These are phyloP conservation scores for Yamadazyma ubonensis DNA, from an alignment of 805 yeast genomes.

Conservation along the genomic window DNA sequence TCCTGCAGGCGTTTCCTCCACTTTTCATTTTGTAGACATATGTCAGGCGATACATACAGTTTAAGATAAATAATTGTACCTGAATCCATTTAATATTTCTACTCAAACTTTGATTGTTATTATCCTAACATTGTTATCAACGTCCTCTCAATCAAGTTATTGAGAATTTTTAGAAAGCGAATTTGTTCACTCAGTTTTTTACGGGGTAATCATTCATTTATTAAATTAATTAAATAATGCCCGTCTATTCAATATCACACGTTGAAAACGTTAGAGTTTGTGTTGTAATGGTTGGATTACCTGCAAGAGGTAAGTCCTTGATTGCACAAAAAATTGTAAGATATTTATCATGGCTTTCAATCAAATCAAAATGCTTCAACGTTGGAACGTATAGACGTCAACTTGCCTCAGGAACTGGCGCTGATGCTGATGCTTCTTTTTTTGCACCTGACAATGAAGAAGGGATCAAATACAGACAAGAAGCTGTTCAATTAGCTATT, in stretches of 20 bases:
- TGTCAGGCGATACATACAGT: neutral
- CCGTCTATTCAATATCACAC: constrained; percentile 56
- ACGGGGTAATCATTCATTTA: constrained; percentile 1
- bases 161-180: too few relatives aligned
- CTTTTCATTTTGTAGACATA: neutral
- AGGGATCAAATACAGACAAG: constrained; percentile 60
- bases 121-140: too few relatives aligned
- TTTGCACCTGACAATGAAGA: constrained; percentile 67
- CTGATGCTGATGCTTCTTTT: constrained; percentile 67
- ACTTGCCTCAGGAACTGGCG: constrained; percentile 45
- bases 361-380: constrained; percentile 82
- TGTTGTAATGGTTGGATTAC: constrained; percentile 85
- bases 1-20: constrained; percentile 4
- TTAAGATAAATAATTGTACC: neutral
- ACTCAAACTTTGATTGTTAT: too few relatives aligned
- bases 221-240: constrained; percentile 37
- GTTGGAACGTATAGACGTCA: constrained; percentile 83
- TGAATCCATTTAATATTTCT: too few relatives aligned
- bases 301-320: constrained; percentile 91
- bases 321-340: constrained; percentile 93
- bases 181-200: neutral
- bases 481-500: constrained; percentile 72
- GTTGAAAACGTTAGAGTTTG: constrained; percentile 75
- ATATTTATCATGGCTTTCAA: constrained; percentile 88
- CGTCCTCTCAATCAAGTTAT: too few relatives aligned